Percentiles rank a stretch among this genome's conserved stretches.
Evolutionary conservation across 257 asterid genomes (phyloP).

Genomic region (Przewalskia tangutica): DNA sequence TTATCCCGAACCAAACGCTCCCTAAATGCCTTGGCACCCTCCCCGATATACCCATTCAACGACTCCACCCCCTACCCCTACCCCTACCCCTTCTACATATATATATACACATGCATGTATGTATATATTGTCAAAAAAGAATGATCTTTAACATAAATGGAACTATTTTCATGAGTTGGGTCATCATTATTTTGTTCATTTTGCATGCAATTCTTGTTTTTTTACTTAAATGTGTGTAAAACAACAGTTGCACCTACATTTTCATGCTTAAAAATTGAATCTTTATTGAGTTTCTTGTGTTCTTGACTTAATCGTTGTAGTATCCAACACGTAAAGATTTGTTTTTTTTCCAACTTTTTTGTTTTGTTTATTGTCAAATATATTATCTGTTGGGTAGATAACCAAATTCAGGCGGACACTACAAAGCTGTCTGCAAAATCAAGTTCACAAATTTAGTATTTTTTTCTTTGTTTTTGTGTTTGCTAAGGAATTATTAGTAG

Average conservation of each 20-base stretch:
- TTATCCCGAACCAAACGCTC: too few relatives aligned
- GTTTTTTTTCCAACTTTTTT: background rate
- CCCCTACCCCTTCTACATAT: background rate
- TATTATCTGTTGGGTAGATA: conserved; percentile 58
- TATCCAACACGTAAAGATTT: conserved; percentile 39
- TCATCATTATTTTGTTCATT: background rate
- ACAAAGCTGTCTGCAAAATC: conserved; percentile 3
- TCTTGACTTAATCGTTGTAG: conserved; percentile 25
- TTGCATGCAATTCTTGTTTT: conserved; percentile 14
- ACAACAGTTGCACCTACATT: background rate
- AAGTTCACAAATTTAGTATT: background rate
- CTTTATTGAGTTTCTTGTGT: conserved; percentile 10
- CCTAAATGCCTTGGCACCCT: conserved; percentile 57
- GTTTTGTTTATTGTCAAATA: background rate
- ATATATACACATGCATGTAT: background rate
- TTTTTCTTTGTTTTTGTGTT: background rate
- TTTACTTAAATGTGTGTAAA: background rate
- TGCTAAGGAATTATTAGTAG: background rate
- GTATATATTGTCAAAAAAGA: background rate
- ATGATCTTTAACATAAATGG: background rate
- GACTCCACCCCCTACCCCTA: background rate
- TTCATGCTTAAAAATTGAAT: background rate
- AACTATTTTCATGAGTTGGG: background rate
- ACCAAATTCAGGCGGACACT: conserved; percentile 60
- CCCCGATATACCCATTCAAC: conserved; percentile 27